Base-by-base conservation (phyloP, 495 filamentous ascomycete genomes). In the Aspergillus ellipticus region DNA sequence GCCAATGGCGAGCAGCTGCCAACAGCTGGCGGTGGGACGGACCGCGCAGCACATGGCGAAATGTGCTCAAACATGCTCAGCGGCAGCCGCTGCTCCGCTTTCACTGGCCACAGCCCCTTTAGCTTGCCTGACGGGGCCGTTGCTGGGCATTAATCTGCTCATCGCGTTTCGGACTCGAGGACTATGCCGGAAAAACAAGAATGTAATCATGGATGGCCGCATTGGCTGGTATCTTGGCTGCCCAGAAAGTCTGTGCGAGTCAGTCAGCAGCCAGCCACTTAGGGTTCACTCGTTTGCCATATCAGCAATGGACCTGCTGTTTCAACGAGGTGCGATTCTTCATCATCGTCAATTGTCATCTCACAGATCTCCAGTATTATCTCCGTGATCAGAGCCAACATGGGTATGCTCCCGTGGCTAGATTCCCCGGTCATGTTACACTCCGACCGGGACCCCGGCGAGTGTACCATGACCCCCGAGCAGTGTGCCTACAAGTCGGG, bases 381-480 rank as follows among this genome's bases (percentile, higher is more conserved):
- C 35, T 2, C 19, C 41, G 13, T 13, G 6, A 52, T 19, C 15
- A 21, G 6, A 22, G n/a, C n/a, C 41, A 28, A 8, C 24, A 56
- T 48, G 42, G 16, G 22, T 47, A 68, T 60, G 59, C 56, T 62
- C 21, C 75, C 74, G 56, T 78, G 77, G 77, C 70, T 79, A 1
- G 69, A 74, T 41, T 61, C 70, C 52, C 77, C 75, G 24, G 69
- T 78, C 49, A 70, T 74, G 69, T 72, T 82, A 53, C 76, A 79
- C 56, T 78, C 76, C 7, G 74, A 66, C 35, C 70, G 79, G 3
- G 72, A 67, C 22, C 46, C 17, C 13, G 71, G 67, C 9, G 61
- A 55, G 20, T 82, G 80, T 61, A 76, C 68, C 26, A 53, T 79
- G 54, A 76, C 70, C 1, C 60, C 69, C 0, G 70, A 65, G 15